phyloP scores from a whole-genome alignment of 345 rosid species.

The Heritiera fomes region DNA sequence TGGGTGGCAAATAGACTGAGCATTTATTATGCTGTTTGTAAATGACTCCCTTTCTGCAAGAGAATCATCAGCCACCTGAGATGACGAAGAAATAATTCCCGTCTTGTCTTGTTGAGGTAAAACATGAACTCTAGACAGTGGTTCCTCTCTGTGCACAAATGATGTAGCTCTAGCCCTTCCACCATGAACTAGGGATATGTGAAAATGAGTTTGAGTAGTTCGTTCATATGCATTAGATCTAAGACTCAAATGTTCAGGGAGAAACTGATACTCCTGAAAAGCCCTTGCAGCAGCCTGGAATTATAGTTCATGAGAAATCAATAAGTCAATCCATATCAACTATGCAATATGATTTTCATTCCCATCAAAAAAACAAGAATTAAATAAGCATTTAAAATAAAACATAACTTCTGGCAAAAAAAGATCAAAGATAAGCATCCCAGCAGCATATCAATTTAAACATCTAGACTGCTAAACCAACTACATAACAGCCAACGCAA shows the following conservation, averaged over 20 bases:
- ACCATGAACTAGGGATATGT: slow-evolving; percentile 47
- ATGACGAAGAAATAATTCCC: slow-evolving; percentile 49
- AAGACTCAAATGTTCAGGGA: slow-evolving; percentile 54
- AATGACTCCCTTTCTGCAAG: slow-evolving; percentile 49
- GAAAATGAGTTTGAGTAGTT: slow-evolving; percentile 52
- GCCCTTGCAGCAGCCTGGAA: slow-evolving; percentile 52
- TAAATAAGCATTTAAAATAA: slow-evolving; percentile 10
- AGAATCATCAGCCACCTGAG: slow-evolving; percentile 55
- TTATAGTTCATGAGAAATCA: background rate
- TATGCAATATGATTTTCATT: background rate
- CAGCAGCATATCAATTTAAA: background rate
- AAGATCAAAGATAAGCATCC: background rate
- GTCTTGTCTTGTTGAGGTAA: slow-evolving; percentile 64
- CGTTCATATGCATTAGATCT: slow-evolving; percentile 56
- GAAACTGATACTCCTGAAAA: slow-evolving; percentile 61
- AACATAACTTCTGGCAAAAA: background rate
- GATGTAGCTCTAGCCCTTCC: slow-evolving; percentile 53
- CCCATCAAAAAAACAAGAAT: background rate
- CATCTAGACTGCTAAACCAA: background rate
- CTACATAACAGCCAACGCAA: background rate
- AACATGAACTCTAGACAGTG: slow-evolving; percentile 46
- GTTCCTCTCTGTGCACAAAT: slow-evolving; percentile 60
- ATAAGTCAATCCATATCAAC: slow-evolving; percentile 15
- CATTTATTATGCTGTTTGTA: slow-evolving; percentile 47
- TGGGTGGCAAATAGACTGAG: slow-evolving; percentile 38